Base-by-base conservation (phyloP, 176 grass and related monocot species). In the Cocos nucifera region DNA sequence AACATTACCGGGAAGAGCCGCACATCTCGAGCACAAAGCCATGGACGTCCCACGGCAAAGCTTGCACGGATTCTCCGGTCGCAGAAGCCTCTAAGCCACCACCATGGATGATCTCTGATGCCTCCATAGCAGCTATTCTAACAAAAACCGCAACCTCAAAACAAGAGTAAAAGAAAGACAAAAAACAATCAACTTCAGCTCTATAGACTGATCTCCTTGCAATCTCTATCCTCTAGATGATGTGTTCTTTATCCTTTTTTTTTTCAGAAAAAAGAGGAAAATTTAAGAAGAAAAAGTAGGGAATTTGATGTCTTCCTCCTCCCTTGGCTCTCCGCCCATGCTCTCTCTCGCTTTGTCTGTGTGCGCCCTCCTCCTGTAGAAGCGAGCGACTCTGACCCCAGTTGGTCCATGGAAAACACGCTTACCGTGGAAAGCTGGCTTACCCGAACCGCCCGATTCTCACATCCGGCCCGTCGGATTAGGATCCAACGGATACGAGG, bases 31-130 rank as follows among this genome's bases (percentile, higher is more conserved):
- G 25, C 75, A 70, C 85, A 62, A 68, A 61, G 58, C 72, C 27
- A 78, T 67, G 19, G 80, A 67, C 69, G 53, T 77, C 53, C 82
- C 78, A 82, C 49, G 71, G 80, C 79, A 74, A 54, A 70, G 70
- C 77, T 74, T 75, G 78, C 60, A 24, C 76, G 54, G 58, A 71
- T 73, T 76, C 49, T 21, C 19, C 21, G 20, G 26, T 22, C 3
- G 26, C 73, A 49, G 35, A 62, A 58, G 49, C 69, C 58, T 62
- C 51, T 1, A 69, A 67, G 15, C 74, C 10, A 53, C 59, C 32
- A 49, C 30, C 74, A 15, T 44, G 35, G 35, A 63, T 72, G 19
- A 84, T 30, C 69, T 62, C 73, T 71, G 77, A n/a, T 5, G 35
- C 65, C 72, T 83, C 89, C 82, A 86, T 79, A 58, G 50, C 54